These are phyloP conservation scores for Zasmidium angulare DNA, from an alignment of 2,329 filamentous ascomycete genomes.

Conservation along the genomic window DNA sequence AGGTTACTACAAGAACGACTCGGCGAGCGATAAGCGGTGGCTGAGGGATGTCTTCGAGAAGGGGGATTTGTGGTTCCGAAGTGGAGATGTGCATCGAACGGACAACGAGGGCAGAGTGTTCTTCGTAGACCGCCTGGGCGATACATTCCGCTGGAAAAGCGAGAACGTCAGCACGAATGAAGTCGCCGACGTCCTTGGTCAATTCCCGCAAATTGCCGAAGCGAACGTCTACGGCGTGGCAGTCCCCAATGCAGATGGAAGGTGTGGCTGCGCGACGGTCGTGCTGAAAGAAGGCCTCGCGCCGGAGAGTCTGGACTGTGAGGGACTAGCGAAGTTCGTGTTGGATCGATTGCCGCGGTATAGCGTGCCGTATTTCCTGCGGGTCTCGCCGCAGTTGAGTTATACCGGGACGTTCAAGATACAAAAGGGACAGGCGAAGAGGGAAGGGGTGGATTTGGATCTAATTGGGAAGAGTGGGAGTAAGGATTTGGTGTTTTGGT, in stretches of 20 bases:
- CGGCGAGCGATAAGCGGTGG: constrained; percentile 71
- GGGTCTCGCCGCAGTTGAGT: constrained; percentile 61
- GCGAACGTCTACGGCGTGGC: constrained; percentile 83
- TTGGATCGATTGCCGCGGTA: constrained; percentile 64
- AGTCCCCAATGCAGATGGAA: constrained; percentile 76
- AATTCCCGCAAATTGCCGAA: constrained; percentile 66
- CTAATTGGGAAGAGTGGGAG: constrained; percentile 49
- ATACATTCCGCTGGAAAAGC: constrained; percentile 78
- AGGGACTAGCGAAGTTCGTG: constrained; percentile 62
- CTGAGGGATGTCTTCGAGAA: constrained; percentile 68
- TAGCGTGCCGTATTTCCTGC: constrained; percentile 74
- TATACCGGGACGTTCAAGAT: constrained; percentile 86
- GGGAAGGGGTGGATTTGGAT: constrained; percentile 69
- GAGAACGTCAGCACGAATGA: constrained; percentile 53
- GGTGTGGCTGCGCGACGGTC: constrained; percentile 77
- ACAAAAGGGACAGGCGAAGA: constrained; percentile 71
- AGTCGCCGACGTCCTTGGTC: constrained; percentile 70
- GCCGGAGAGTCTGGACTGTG: constrained; percentile 49
- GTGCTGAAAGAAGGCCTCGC: constrained; percentile 54
- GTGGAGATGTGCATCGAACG: constrained; percentile 73
- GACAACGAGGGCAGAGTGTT: constrained; percentile 70
- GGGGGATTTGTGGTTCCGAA: constrained; percentile 81
- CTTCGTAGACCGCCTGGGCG: constrained; percentile 76
- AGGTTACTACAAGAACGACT: constrained; percentile 75
- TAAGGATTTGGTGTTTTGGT: constrained; percentile 62